Evolutionary conservation across 371 early-diverging fungal genomes (phyloP).

Genomic region (Mortierella sp.): DNA sequence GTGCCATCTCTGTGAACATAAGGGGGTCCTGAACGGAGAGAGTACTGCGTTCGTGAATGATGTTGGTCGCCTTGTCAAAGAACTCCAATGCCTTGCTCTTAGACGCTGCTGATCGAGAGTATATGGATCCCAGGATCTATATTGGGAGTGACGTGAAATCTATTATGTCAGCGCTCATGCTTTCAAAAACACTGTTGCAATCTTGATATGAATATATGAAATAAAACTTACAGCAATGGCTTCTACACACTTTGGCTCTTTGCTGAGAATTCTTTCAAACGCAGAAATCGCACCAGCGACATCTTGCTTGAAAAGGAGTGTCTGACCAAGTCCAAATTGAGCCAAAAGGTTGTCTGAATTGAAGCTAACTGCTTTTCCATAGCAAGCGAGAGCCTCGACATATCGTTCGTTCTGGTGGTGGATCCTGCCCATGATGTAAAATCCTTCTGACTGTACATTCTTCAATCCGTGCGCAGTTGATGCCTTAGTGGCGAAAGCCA

Average conservation of each 20-base stretch:
- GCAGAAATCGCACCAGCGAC: conserved; percentile 72
- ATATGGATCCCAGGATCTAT: conserved; percentile 70
- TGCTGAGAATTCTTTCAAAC: conserved; percentile 78
- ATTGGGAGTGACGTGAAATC: neutral
- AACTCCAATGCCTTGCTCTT: conserved; percentile 73
- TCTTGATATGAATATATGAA: neutral
- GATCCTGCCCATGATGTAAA: conserved; percentile 53
- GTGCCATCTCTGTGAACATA: conserved; percentile 72
- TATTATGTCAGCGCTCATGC: neutral
- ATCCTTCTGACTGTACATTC: conserved; percentile 50
- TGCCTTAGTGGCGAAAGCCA: conserved; percentile 61
- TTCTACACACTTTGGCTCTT: conserved; percentile 74
- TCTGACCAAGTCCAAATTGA: conserved; percentile 87
- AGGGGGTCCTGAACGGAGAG: conserved; percentile 65
- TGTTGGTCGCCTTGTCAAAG: conserved; percentile 68
- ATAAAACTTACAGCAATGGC: conserved; percentile 64
- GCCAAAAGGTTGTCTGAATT: conserved; percentile 77
- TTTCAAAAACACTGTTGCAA: neutral
- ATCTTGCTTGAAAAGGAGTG: conserved; percentile 54
- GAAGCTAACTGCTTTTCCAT: conserved; percentile 74
- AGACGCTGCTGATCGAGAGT: conserved; percentile 72
- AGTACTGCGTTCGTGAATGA: conserved; percentile 58
- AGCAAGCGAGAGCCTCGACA: conserved; percentile 78
- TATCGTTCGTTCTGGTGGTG: conserved; percentile 63
- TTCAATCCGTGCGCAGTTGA: conserved; percentile 54